Evolutionary conservation across 2,329 filamentous ascomycete species (phyloP), one percentile per base, ranked within the genome.

Genomic region (Cladobotryum protrusum): DNA sequence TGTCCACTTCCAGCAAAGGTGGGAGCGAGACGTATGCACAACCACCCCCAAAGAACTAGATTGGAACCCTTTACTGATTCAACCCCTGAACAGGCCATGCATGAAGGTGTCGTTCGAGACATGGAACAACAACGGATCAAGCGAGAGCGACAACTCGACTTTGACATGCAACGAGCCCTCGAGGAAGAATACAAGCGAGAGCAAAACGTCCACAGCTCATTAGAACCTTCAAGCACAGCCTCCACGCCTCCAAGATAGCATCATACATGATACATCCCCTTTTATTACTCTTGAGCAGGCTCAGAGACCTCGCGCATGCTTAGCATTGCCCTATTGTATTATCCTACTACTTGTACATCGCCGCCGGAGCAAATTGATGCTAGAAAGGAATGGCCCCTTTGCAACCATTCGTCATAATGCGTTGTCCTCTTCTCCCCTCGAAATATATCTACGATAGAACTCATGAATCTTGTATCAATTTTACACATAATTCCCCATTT

Each of bases 121-220:
- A 87, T 96, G 77, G 92, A 97, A 64, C 89, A 95, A 64, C 91
- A 96, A 66, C 83, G 87, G 42, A 67, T 96, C 57, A 96, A 96
- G 72, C 80, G 82, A 57, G 93, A 99, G 68, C 85, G 93, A 52
- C 88, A 95, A 67, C 81, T 90, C 46, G 93, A 99, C 65, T 99
- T 99, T 63, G 91, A 97, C 57, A 82, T 95, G 80, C 93, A 99
- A 66, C 81, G 78, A 55, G 80, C 79, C 6, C 74, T 99, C 43
- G 91, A 97, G 71, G 81, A 86, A 61, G 88, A 99, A 67, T 97
- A 96, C 68, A 84, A 85, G 66, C 92, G 92, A 67, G 76, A 90
- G 32, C 93, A 99, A 72, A 87, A 74, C 4, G 91, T 97, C 29
- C 78, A 76, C 49, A 62, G 64, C 41, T 64, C 68, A 15, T 58